These are phyloP conservation scores for Selaginella tamariscina DNA, from an alignment of 75 land plant species.

Conservation along the genomic window DNA sequence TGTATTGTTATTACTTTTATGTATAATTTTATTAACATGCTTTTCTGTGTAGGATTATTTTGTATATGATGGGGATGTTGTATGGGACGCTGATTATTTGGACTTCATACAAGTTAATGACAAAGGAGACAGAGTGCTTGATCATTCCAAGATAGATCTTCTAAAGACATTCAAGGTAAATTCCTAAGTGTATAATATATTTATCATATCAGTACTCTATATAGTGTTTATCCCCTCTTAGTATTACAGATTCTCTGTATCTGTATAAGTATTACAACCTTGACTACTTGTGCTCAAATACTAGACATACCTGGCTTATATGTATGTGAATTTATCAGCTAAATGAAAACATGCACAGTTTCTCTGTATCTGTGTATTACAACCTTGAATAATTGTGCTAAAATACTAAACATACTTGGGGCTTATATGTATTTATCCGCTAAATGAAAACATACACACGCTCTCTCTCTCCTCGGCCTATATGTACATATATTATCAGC, in stretches of 20 bases:
- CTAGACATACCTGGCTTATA: not conserved
- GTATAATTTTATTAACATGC: too few species aligned
- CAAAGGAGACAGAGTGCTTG: slow-evolving; percentile 30
- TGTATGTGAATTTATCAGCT: too few species aligned
- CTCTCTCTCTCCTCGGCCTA: too few species aligned
- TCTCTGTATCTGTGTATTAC: too few species aligned
- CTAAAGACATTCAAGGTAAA: slow-evolving; percentile 30
- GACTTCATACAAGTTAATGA: slow-evolving; percentile 36
- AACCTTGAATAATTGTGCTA: too few species aligned
- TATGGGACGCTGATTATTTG: slow-evolving; percentile 38
- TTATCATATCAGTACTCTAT: not conserved
- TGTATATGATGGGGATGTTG: slow-evolving; percentile 38
- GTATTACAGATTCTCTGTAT: not conserved
- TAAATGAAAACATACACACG: too few species aligned
- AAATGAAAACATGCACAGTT: too few species aligned
- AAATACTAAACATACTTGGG: too few species aligned
- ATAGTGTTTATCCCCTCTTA: not conserved
- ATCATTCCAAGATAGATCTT: slow-evolving; percentile 37
- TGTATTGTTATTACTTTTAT: too few species aligned
- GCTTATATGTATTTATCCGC: too few species aligned
- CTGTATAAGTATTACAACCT: not conserved
- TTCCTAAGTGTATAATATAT: too few species aligned
- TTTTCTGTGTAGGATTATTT: slow-evolving; percentile 37
- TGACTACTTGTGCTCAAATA: not conserved
- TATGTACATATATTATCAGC: too few species aligned